Evolutionary conservation across 805 yeast genomes (phyloP), one percentile per base, ranked within the genome.

Genomic region (Barnettozyma californica): DNA sequence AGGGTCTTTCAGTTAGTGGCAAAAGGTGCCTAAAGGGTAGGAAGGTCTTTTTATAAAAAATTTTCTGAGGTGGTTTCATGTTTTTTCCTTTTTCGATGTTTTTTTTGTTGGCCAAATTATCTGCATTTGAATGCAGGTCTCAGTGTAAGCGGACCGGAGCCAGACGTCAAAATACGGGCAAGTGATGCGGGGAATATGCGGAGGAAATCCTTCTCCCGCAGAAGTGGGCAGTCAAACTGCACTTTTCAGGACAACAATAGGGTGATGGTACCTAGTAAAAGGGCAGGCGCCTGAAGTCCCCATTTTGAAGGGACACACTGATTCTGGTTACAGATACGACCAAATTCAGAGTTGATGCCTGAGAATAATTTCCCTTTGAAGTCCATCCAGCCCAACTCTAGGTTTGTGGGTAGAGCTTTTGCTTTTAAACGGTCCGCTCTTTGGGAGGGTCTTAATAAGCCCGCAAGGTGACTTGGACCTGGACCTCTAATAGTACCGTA

Each of bases 91-190:
- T 23, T 36, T 26, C 23, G 35, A 33, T 31, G 21, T 44, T 37
- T 37, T 16, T 23, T 27, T 44, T 35, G 33, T 37, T 44, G 21
- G 34, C 16, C 23, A 35, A 35, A 35, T 9, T 35, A 18, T 35
- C 36, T 44, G 46, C 46, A 25, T 7, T 9, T 13, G 31, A 16
- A 38, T 44, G 46, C 46, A 44, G 42, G 38, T 37, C n/a, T 19
- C n/a, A 37, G 31, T 13, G 34, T 39, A 44, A 26, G 21, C 27
- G 25, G 38, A 21, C 41, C 26, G 41, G 35, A 36, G 16, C 21
- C 46, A 43, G 46, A 26, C 14, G 46, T 37, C 36, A 37, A 26
- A 35, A 16, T 16, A 9, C 14, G 20, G 40, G 5, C 9, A n/a
- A 9, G 14, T 19, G 10, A 10, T 34, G 45, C 31, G 33, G 33